Conservation (phyloP, 805 yeast species). For the Torulaspora delbrueckii region DNA sequence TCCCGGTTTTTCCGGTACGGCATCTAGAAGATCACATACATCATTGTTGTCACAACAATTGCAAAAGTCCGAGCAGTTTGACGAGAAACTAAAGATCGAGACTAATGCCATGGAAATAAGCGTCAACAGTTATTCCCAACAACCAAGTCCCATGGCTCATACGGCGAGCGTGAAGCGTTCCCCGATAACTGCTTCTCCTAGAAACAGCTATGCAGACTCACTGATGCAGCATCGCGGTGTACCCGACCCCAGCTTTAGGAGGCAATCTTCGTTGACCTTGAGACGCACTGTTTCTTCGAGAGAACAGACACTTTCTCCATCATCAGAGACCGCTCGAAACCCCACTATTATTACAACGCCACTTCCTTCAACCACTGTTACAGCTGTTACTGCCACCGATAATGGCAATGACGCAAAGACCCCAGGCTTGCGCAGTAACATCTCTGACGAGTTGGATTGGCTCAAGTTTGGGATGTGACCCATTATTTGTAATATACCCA, state of each 20-base stretch:
- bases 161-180: slow-evolving; percentile 10
- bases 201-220: slow-evolving; percentile 25
- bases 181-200: slow-evolving; percentile 23
- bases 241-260: slow-evolving; percentile 8
- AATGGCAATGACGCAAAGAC: slow-evolving; percentile 6
- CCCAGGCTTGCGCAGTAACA: slow-evolving; percentile 11
- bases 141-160: slow-evolving; percentile 4
- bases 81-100: not conserved
- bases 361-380: slow-evolving; percentile 11
- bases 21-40: slow-evolving; percentile 27
- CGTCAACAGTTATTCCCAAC: not conserved
- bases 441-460: slow-evolving; percentile 35
- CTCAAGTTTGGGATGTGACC: slow-evolving; percentile 33
- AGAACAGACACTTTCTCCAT: slow-evolving; percentile 9
- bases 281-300: slow-evolving; percentile 10
- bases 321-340: slow-evolving; percentile 5
- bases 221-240: slow-evolving; percentile 27
- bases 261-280: slow-evolving; percentile 12
- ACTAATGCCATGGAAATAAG: not conserved
- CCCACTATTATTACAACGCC: slow-evolving; percentile 14
- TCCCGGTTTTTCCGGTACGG: slow-evolving; percentile 12
- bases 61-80: slow-evolving; percentile 19
- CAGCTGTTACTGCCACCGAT: slow-evolving; percentile 15
- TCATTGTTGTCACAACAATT: slow-evolving; percentile 35
- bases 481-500: not conserved